phyloP scores from a whole-genome alignment of 2,329 filamentous ascomycete species.

The Ophiocordyceps camponoti-leonardi region DNA sequence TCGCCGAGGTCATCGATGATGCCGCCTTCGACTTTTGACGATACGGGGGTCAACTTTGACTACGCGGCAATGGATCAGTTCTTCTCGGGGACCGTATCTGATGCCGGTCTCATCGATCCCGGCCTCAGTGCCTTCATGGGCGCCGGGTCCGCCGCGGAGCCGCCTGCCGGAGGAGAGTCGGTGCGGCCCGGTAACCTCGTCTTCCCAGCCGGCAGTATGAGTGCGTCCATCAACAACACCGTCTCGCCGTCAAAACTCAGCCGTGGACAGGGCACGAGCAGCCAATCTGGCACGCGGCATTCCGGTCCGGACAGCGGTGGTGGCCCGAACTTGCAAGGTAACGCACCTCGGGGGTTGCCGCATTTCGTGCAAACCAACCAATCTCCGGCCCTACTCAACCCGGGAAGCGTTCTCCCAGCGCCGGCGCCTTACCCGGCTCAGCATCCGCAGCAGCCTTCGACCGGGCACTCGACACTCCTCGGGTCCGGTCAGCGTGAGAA shows the following conservation, averaged over 20 bases:
- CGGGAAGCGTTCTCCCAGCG: neutral
- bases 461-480: neutral
- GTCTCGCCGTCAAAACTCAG: too few species aligned
- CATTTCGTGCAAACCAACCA: neutral
- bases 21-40: neutral
- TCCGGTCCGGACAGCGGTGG: neutral
- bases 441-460: neutral
- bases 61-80: neutral
- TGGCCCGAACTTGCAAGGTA: neutral
- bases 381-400: neutral
- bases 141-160: neutral
- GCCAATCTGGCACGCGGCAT: too few species aligned
- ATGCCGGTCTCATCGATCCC: neutral
- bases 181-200: too few species aligned
- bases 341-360: neutral
- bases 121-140: neutral
- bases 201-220: too few species aligned
- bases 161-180: neutral
- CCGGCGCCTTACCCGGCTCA: neutral
- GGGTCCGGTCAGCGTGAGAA: neutral
- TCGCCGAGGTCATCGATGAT: neutral
- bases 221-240: too few species aligned
- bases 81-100: neutral
- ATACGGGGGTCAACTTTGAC: neutral
- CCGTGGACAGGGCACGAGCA: too few species aligned